Evolutionary conservation across 306 rosid genomes (phyloP).

Genomic region (Cajanus cajan): DNA sequence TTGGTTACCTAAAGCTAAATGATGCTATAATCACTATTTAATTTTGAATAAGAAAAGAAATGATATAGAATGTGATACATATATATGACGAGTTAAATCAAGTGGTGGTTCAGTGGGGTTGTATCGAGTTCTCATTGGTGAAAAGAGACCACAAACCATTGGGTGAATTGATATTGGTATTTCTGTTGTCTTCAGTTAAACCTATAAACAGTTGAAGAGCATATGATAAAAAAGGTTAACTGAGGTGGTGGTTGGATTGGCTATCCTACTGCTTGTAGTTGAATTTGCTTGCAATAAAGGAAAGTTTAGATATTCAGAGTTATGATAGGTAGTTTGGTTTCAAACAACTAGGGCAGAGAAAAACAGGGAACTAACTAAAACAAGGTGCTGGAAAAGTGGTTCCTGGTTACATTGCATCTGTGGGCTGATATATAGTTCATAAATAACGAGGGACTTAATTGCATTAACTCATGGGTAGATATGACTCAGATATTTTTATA

Average conservation of each 20-base stretch:
- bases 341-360: not conserved
- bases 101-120: not conserved
- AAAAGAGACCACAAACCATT: not conserved
- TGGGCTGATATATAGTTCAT: conserved; percentile 33
- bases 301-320: not conserved
- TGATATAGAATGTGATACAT: too few relatives aligned
- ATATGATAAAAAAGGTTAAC: not conserved
- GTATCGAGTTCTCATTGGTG: conserved; percentile 8
- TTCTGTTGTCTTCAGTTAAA: not conserved
- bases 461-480: conserved; percentile 37
- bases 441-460: conserved; percentile 12
- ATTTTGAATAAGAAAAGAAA: not conserved
- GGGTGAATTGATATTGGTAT: not conserved
- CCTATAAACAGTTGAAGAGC: not conserved
- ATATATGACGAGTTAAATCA: not conserved
- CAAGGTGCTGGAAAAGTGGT: conserved; percentile 39
- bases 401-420: conserved; percentile 37
- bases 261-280: not conserved
- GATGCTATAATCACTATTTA: not conserved
- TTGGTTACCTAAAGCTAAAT: conserved; percentile 33
- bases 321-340: conserved; percentile 16
- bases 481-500: not conserved
- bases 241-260: conserved; percentile 21
- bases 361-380: conserved; percentile 39
- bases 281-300: conserved; percentile 16